Evolutionary conservation across 768 basidiomycete species (phyloP).

Genomic region (Rhizopogon vinicolor): DNA sequence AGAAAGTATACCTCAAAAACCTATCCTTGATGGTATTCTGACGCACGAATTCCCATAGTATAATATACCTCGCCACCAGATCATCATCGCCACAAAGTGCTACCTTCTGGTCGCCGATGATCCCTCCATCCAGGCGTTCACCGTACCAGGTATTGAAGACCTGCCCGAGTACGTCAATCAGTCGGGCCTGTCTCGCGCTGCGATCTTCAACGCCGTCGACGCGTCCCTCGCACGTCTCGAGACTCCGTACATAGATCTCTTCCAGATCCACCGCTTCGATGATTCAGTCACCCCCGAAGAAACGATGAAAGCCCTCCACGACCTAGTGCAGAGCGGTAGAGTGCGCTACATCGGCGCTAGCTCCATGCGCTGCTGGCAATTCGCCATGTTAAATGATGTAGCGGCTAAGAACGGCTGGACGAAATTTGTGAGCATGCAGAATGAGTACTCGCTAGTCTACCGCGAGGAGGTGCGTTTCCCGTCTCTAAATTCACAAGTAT

Average conservation of each 20-base stretch:
- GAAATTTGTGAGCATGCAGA: conserved; percentile 53
- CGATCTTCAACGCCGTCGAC: conserved; percentile 33
- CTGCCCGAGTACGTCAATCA: conserved; percentile 25
- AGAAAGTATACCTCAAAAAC: conserved; percentile 16
- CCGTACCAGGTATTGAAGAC: background rate
- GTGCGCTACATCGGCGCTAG: conserved; percentile 49
- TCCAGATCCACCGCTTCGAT: conserved; percentile 45
- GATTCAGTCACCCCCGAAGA: conserved; percentile 32
- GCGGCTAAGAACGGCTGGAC: conserved; percentile 44
- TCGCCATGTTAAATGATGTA: conserved; percentile 39
- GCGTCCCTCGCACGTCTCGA: conserved; percentile 32
- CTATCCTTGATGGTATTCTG: background rate
- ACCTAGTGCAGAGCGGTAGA: conserved; percentile 42
- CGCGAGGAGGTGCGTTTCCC: conserved; percentile 39
- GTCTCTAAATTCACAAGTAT: background rate
- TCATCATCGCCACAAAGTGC: conserved; percentile 29
- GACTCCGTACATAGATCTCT: conserved; percentile 33
- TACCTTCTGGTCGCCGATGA: conserved; percentile 12
- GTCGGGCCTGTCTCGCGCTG: conserved; percentile 27
- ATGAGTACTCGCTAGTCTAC: conserved; percentile 49
- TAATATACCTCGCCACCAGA: conserved; percentile 27
- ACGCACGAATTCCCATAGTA: conserved; percentile 13
- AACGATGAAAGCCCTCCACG: conserved; percentile 48
- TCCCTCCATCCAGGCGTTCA: background rate
- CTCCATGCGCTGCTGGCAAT: conserved; percentile 44